A percentile compares a stretch with the other conserved stretches of the same genome.
Conservation (phyloP, 148 eudicot species). For the Fallopia convolvulus region DNA sequence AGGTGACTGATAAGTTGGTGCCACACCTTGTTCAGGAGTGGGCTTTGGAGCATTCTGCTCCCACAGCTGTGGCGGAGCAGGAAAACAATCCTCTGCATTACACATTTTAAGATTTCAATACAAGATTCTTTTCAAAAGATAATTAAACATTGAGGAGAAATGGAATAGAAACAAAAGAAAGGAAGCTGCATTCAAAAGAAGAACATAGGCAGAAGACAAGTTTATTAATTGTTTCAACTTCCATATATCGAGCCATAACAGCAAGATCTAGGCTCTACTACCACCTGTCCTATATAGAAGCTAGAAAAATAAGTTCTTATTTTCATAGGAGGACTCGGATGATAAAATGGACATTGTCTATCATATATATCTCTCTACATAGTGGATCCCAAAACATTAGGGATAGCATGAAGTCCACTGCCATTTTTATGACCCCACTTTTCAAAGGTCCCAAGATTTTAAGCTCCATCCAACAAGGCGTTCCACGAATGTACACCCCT, state of each 20-base stretch:
- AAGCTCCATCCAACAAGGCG: not conserved
- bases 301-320: not conserved
- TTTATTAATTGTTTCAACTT: not conserved
- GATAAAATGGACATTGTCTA: not conserved
- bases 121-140: not conserved
- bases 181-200: not conserved
- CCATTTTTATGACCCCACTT: not conserved
- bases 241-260: not conserved
- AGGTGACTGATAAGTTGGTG: not conserved
- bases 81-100: not conserved
- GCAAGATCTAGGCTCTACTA: not conserved
- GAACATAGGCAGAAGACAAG: not conserved
- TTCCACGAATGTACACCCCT: not conserved
- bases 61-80: conserved; percentile 1
- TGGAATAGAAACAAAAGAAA: not conserved
- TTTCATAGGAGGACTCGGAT: not conserved
- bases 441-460: not conserved
- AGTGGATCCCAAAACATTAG: conserved; percentile 3
- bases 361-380: not conserved
- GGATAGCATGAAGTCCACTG: not conserved
- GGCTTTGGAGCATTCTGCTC: not conserved
- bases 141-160: not conserved
- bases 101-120: not conserved
- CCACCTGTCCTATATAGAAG: not conserved
- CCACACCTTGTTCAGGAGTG: not conserved